Evolutionary conservation across 2,329 filamentous ascomycete species (phyloP).

Genomic region (Curvularia lunata): DNA sequence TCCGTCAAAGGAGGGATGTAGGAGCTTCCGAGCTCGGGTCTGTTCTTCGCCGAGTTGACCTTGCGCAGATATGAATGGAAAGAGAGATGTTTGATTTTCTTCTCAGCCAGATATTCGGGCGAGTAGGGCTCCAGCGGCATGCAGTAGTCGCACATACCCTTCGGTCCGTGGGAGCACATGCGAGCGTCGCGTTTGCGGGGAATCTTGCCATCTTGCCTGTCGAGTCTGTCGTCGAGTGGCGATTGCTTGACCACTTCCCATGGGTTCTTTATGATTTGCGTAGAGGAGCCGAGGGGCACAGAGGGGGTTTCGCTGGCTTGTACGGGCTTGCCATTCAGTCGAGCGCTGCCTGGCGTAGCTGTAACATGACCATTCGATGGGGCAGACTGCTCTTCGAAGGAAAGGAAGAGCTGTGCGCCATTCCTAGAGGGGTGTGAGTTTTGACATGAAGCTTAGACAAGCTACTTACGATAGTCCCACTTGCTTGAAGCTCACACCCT

Average conservation of each 20-base stretch:
- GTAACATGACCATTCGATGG: conserved; percentile 57
- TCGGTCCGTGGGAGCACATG: conserved; percentile 95
- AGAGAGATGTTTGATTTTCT: conserved; percentile 98
- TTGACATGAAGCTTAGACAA: conserved; percentile 10
- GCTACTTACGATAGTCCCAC: conserved; percentile 62
- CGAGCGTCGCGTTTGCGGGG: conserved; percentile 72
- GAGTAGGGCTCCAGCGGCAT: conserved; percentile 96
- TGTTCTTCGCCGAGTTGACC: conserved; percentile 95
- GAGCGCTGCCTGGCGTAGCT: conserved; percentile 57
- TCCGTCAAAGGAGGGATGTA: conserved; percentile 96
- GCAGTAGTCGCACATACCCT: conserved; percentile 99
- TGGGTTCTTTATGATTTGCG: conserved; percentile 76
- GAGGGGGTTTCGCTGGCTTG: conserved; percentile 71
- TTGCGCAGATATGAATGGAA: conserved; percentile 95
- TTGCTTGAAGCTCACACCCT: conserved; percentile 62
- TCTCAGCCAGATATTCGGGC: conserved; percentile 84
- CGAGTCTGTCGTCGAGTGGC: conserved; percentile 81
- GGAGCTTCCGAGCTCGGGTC: conserved; percentile 88
- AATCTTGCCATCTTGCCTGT: conserved; percentile 91
- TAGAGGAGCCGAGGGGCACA: conserved; percentile 62
- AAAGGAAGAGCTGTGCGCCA: conserved; percentile 88
- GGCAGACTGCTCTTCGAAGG: conserved; percentile 69
- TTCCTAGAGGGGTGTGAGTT: conserved; percentile 64
- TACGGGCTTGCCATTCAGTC: conserved; percentile 80
- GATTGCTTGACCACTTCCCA: conserved; percentile 95